Evolutionary conservation across 164 flowering plant species (phyloP).

Genomic region (Tinospora cordifolia): DNA sequence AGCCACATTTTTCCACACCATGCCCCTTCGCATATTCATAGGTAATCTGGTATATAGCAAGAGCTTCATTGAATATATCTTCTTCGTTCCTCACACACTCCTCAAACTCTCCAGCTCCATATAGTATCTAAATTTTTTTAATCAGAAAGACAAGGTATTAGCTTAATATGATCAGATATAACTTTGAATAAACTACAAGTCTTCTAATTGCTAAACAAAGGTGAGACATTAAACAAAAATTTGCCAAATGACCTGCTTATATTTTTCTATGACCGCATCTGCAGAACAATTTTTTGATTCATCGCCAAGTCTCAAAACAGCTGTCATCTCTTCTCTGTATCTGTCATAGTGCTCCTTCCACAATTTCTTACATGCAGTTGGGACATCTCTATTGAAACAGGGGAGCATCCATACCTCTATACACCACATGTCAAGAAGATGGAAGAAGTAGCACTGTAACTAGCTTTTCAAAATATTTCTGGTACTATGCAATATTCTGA

Average conservation of each 20-base stretch:
- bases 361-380: constrained; percentile 13
- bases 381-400: constrained; percentile 38
- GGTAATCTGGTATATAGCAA: constrained; percentile 48
- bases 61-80: constrained; percentile 51
- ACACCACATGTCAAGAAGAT: constrained; percentile 2
- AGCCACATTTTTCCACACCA: constrained; percentile 27
- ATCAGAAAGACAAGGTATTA: not conserved
- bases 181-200: not conserved
- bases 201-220: not conserved
- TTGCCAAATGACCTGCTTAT: constrained; percentile 47
- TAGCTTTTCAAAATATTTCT: too few relatives aligned
- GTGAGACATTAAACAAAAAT: not conserved
- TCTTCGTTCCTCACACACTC: constrained; percentile 28
- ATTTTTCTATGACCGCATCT: constrained; percentile 34
- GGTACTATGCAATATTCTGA: too few relatives aligned
- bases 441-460: not conserved
- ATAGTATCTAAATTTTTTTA: constrained; percentile 41
- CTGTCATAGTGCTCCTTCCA: constrained; percentile 40
- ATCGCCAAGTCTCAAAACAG: constrained; percentile 23
- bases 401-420: constrained; percentile 51
- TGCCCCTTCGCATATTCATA: constrained; percentile 38
- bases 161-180: not conserved
- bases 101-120: constrained; percentile 44
- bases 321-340: constrained; percentile 51
- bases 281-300: constrained; percentile 31